Evolutionary conservation across 202 grass and related monocot genomes (phyloP).

Genomic region (Musa balbisiana): DNA sequence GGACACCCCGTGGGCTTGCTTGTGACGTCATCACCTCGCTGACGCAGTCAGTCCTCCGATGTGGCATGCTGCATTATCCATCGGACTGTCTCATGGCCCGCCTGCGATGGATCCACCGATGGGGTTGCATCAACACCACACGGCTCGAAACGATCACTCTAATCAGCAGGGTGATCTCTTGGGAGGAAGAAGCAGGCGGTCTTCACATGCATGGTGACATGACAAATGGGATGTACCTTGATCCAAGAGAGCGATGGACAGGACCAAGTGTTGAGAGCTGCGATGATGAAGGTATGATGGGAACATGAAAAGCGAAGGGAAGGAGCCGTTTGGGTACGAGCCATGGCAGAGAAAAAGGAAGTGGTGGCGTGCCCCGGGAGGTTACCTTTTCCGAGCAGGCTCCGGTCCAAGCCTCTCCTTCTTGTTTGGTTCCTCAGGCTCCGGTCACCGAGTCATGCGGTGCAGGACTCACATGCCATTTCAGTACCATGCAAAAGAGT

Average conservation of each 20-base stretch:
- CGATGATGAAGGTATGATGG: conserved; percentile 6
- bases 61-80: no score
- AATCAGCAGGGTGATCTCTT: no score
- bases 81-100: not conserved
- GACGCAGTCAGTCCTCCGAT: not conserved
- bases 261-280: not conserved
- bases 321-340: no score
- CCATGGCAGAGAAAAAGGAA: not conserved
- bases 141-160: no score
- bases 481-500: conserved; percentile 3
- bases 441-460: not conserved
- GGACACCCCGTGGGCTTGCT: not conserved
- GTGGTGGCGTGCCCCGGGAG: not conserved
- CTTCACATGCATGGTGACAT: not conserved
- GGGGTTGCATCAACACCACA: no score
- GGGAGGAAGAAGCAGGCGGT: no score
- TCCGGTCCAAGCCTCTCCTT: not conserved
- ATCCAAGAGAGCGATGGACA: not conserved
- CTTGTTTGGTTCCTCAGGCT: not conserved
- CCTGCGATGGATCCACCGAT: not conserved
- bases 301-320: no score
- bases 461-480: not conserved
- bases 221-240: not conserved
- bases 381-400: not conserved
- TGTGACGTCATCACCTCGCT: not conserved